These are phyloP conservation scores for Scleroderma citrinum DNA, from an alignment of 768 basidiomycete species.

Conservation along the genomic window DNA sequence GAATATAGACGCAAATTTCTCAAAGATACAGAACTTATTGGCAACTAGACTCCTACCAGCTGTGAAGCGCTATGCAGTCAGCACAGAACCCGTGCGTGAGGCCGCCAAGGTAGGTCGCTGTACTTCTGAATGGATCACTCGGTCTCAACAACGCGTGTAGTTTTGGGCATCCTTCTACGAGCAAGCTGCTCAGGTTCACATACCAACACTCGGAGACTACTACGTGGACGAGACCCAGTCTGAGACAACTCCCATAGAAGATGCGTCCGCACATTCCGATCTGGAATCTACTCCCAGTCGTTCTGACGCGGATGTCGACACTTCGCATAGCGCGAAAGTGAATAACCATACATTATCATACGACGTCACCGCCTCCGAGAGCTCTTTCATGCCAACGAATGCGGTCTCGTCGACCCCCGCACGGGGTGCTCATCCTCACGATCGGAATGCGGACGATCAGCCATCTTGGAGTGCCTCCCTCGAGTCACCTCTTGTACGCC, in stretches of 20 bases:
- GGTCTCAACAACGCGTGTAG: constrained; percentile 32
- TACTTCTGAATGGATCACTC: neutral
- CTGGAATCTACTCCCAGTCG: constrained; percentile 7
- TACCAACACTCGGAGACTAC: constrained; percentile 68
- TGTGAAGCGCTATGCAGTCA: constrained; percentile 84
- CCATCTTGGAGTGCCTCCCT: constrained; percentile 70
- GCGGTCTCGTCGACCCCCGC: constrained; percentile 80
- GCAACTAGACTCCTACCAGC: constrained; percentile 78
- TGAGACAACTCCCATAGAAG: constrained; percentile 21
- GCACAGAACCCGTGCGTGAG: constrained; percentile 82
- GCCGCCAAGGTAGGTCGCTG: constrained; percentile 69
- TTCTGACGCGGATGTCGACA: constrained; percentile 3
- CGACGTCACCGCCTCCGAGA: constrained; percentile 49
- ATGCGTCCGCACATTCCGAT: constrained; percentile 11
- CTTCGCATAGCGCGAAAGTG: constrained; percentile 8
- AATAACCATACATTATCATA: constrained; percentile 20
- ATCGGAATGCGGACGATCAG: constrained; percentile 40
- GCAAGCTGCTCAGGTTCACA: constrained; percentile 82
- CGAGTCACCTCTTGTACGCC: constrained; percentile 66
- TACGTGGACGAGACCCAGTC: constrained; percentile 50
- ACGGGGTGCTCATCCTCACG: constrained; percentile 23
- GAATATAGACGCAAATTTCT: constrained; percentile 93
- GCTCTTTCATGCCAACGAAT: constrained; percentile 68
- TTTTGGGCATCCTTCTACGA: constrained; percentile 98
- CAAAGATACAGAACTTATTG: constrained; percentile 80